Conservation (phyloP, 805 yeast species). For the Saccharomycopsis lassenensis region DNA sequence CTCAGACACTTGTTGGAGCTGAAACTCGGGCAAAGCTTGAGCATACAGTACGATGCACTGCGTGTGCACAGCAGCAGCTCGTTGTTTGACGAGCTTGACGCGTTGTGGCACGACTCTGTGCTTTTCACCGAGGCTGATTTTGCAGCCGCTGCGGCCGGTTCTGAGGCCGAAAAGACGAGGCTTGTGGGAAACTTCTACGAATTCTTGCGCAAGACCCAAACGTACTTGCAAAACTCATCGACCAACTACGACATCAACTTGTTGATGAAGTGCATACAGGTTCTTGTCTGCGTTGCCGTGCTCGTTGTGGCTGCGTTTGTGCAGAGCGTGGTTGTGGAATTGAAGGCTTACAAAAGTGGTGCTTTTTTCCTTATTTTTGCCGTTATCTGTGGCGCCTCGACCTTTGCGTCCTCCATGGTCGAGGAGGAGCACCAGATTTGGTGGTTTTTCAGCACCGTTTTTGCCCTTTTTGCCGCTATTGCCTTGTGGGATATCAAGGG, state of each 20-base stretch:
- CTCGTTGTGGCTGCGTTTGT: not conserved
- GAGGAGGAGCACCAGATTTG: conserved; percentile 96
- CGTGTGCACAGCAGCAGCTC: not conserved
- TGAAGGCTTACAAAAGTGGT: conserved; percentile 5
- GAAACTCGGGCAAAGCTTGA: conserved; percentile 23
- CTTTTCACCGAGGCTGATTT: too few species aligned
- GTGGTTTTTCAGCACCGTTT: conserved; percentile 63
- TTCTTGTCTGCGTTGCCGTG: conserved; percentile 16
- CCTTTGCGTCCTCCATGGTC: conserved; percentile 81
- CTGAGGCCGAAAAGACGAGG: conserved; percentile 1
- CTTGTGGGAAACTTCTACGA: conserved; percentile 21
- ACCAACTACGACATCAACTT: conserved; percentile 58
- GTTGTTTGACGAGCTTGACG: conserved; percentile 15
- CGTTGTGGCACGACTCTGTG: conserved; percentile 17
- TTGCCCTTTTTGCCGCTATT: conserved; percentile 4
- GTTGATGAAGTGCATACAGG: conserved; percentile 27
- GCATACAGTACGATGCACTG: conserved; percentile 10
- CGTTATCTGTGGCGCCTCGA: conserved; percentile 37
- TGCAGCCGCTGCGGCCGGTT: not conserved
- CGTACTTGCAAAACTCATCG: conserved; percentile 43
- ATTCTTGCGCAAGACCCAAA: conserved; percentile 39
- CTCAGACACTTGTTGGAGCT: conserved; percentile 37
- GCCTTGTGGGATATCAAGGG: conserved; percentile 3
- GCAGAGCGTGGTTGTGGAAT: conserved; percentile 3
- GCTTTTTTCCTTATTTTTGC: conserved; percentile 21